Conservation (phyloP, 208 protist species). For the Leptomonas seymouri region DNA sequence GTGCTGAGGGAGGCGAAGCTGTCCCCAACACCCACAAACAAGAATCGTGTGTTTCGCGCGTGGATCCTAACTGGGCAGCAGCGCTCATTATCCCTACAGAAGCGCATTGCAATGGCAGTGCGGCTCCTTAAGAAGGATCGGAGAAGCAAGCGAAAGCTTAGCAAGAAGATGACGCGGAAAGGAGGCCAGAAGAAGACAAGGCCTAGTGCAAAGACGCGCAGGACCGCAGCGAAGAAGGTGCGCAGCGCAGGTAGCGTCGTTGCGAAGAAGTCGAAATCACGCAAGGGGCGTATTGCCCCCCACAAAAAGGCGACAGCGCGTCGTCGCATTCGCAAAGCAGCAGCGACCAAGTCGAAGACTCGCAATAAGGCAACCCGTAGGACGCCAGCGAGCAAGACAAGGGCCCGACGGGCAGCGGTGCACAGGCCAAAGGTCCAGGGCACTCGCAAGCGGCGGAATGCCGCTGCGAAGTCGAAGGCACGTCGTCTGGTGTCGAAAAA, state of each 20-base stretch:
- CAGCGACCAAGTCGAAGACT: neutral
- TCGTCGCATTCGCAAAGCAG: neutral
- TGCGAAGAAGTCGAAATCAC: conserved; percentile 1
- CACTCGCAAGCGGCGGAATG: conserved; percentile 13
- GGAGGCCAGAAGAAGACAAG: conserved; percentile 15
- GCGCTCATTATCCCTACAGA: conserved; percentile 13
- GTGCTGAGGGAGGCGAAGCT: conserved; percentile 33
- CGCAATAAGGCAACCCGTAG: neutral
- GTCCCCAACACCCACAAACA: conserved; percentile 4
- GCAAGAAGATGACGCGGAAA: conserved; percentile 19
- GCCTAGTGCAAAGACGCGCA: conserved; percentile 6
- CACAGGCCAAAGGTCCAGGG: conserved; percentile 1
- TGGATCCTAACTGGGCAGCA: conserved; percentile 36
- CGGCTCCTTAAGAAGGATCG: conserved; percentile 31
- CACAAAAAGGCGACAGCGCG: neutral
- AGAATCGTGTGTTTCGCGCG: conserved; percentile 27
- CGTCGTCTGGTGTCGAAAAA: conserved; percentile 12
- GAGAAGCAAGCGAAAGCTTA: conserved; percentile 4
- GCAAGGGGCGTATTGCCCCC: neutral
- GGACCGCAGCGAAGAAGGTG: neutral
- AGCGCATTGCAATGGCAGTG: conserved; percentile 36
- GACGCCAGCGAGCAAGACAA: neutral
- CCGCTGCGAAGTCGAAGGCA: neutral
- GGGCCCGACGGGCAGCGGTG: neutral
- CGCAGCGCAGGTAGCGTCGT: neutral